These are phyloP conservation scores for Westerdykella aurantiaca DNA, from an alignment of 2,329 filamentous ascomycete species.

Conservation along the genomic window DNA sequence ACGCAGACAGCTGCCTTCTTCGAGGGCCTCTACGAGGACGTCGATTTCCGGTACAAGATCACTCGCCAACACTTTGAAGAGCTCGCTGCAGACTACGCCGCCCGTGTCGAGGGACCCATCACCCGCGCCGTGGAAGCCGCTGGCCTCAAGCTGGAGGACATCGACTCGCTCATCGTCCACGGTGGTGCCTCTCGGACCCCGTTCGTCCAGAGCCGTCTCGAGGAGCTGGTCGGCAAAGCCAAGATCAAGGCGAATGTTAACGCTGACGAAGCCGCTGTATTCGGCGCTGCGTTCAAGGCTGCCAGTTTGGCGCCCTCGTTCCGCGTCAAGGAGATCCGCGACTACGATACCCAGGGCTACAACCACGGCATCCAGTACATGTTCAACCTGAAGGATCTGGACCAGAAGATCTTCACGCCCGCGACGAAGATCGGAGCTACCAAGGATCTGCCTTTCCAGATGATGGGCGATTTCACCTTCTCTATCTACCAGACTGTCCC, in stretches of 20 bases:
- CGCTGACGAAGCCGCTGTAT: constrained; percentile 91
- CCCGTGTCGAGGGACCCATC: constrained; percentile 64
- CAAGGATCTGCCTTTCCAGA: constrained; percentile 80
- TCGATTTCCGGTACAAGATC: constrained; percentile 91
- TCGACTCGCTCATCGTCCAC: constrained; percentile 89
- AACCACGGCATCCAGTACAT: constrained; percentile 70
- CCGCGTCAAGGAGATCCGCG: constrained; percentile 92
- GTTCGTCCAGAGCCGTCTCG: constrained; percentile 86
- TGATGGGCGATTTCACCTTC: constrained; percentile 74
- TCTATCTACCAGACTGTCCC: constrained; percentile 70
- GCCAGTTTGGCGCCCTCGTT: constrained; percentile 91
- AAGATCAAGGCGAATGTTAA: constrained; percentile 94
- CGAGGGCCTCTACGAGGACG: constrained; percentile 83
- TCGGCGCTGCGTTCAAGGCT: constrained; percentile 91
- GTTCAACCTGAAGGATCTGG: constrained; percentile 61
- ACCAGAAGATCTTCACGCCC: constrained; percentile 78
- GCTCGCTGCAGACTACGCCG: constrained; percentile 61
- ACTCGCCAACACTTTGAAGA: constrained; percentile 74
- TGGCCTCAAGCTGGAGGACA: constrained; percentile 64
- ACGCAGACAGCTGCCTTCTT: constrained; percentile 73
- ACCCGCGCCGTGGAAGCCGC: constrained; percentile 69
- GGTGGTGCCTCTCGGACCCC: constrained; percentile 86
- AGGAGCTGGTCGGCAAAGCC: constrained; percentile 64
- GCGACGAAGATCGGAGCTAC: constrained; percentile 68
- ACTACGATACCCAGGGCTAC: constrained; percentile 71